Base-by-base conservation (phyloP, 306 rosid genomes). In the Potentilla sterilis region DNA sequence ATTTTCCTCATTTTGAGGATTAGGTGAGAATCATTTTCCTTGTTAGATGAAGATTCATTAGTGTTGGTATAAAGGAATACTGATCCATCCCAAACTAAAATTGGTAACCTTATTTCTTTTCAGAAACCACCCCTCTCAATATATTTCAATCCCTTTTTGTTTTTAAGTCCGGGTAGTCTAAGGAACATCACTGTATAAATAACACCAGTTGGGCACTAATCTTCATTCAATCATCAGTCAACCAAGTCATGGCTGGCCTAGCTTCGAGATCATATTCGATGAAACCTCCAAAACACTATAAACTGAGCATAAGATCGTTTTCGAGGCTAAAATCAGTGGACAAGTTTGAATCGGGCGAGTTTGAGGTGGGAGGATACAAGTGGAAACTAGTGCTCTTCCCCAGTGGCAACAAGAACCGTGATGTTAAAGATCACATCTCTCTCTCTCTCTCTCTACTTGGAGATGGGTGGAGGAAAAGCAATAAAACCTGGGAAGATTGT, bases 381-480 rank as follows among this genome's bases (percentile, higher is more conserved):
- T 54, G 61, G 28, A n/a, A 54, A 3, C 28, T 54, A n/a, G 28
- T 54, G 12, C 61, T 54, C 28, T 54, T 54, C 32, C 61, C 61
- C 28, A 54, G n/a, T 0, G 61, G 28, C n/a, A 54, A 54, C 32
- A n/a, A 54, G 28, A 21, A 8, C 61, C 61, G 28, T 54, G 28
- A 1, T 54, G 61, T 54, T 12, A 8, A 54, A 8, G 28, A n/a
- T 54, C 5, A 54, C 61, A 54, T 54, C 61, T 54, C 61, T 54
- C 59, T n/a, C 61, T 54, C n/a, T n/a, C n/a, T n/a, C 59, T 52
- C 59, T n/a, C 61, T 54, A 54, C 59, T 52, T 52, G 61, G 24
- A 54, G 19, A 54, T 54, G 61, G 13, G 28, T n/a, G 61, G 61
- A 21, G 4, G 8, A 3, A 9, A 19, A 8, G 28, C 61, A 54